Evolutionary conservation across 176 grass and related monocot species (phyloP).

Genomic region (Musa troglodytarum): DNA sequence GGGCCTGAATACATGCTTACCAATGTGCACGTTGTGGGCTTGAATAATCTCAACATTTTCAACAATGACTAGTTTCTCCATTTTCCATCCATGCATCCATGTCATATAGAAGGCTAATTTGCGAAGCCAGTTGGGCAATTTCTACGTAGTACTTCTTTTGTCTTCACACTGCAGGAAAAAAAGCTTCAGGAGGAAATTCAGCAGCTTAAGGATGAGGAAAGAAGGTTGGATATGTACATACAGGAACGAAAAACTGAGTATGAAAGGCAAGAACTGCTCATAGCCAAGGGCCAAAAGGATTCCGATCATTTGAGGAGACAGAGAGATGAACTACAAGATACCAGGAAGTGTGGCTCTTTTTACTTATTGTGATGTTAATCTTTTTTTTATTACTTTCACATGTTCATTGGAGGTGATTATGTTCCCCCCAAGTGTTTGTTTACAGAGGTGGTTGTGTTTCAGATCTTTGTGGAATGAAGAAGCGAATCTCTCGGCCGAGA

Average conservation of each 20-base stretch:
- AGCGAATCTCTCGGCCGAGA: conserved; percentile 65
- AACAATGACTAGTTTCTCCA: neutral
- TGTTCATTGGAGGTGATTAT: conserved; percentile 5
- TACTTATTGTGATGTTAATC: conserved; percentile 12
- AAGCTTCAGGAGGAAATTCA: conserved; percentile 90
- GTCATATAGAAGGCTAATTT: neutral
- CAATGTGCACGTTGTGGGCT: neutral
- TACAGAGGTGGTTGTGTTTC: conserved; percentile 27
- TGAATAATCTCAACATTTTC: neutral
- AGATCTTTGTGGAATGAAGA: conserved; percentile 93
- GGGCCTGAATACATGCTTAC: neutral
- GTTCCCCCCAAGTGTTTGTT: no score
- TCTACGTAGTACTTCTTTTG: neutral
- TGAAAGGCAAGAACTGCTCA: conserved; percentile 39
- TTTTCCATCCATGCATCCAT: neutral
- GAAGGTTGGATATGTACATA: conserved; percentile 46
- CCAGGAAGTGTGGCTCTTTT: conserved; percentile 63
- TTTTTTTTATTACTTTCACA: conserved; percentile 1
- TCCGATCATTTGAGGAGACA: conserved; percentile 51
- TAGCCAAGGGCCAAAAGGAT: conserved; percentile 51
- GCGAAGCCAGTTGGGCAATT: neutral
- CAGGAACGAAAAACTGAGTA: conserved; percentile 56
- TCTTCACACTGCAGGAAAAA: conserved; percentile 47
- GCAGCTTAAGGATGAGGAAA: conserved; percentile 71
- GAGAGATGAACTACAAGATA: conserved; percentile 83